phyloP scores from a whole-genome alignment of 768 basidiomycete genomes.

The Asterophora parasitica region DNA sequence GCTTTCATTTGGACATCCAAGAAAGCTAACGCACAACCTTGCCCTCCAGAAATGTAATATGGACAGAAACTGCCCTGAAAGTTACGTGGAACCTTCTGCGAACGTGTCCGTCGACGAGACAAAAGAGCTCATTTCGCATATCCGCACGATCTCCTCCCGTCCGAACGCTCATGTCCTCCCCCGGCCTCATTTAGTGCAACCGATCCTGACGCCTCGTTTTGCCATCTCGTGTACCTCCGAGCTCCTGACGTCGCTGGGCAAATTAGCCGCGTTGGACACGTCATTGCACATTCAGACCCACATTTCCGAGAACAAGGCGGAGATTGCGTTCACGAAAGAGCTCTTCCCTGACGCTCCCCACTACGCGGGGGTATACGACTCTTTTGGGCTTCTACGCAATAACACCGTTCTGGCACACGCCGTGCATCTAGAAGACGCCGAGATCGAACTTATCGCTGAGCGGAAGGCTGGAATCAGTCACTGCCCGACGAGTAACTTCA shows the following conservation, averaged over 20 bases:
- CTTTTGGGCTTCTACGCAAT: slow-evolving; percentile 62
- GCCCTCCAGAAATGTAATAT: slow-evolving; percentile 77
- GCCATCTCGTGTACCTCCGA: slow-evolving; percentile 80
- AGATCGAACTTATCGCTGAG: slow-evolving; percentile 65
- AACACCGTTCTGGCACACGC: slow-evolving; percentile 90
- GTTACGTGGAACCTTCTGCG: slow-evolving; percentile 64
- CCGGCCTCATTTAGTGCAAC: slow-evolving; percentile 64
- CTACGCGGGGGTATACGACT: slow-evolving; percentile 83
- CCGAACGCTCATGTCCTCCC: slow-evolving; percentile 22
- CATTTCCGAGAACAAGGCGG: slow-evolving; percentile 77
- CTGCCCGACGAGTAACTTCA: slow-evolving; percentile 93
- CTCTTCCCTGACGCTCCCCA: slow-evolving; percentile 61
- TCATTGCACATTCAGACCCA: slow-evolving; percentile 85
- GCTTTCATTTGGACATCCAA: not conserved
- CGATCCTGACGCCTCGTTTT: slow-evolving; percentile 93
- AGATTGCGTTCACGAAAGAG: slow-evolving; percentile 59
- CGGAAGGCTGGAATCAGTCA: slow-evolving; percentile 78
- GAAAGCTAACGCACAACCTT: slow-evolving; percentile 4
- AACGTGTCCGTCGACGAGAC: slow-evolving; percentile 61
- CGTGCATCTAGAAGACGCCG: slow-evolving; percentile 69
- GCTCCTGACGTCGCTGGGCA: slow-evolving; percentile 60
- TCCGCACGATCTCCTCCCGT: slow-evolving; percentile 47
- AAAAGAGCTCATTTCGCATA: slow-evolving; percentile 58
- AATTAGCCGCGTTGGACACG: slow-evolving; percentile 54
- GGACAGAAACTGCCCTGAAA: slow-evolving; percentile 66